Percentiles rank a stretch among this genome's conserved stretches.
These are phyloP conservation scores for Claviceps citrina DNA, from an alignment of 2,329 filamentous ascomycete genomes.

Conservation along the genomic window DNA sequence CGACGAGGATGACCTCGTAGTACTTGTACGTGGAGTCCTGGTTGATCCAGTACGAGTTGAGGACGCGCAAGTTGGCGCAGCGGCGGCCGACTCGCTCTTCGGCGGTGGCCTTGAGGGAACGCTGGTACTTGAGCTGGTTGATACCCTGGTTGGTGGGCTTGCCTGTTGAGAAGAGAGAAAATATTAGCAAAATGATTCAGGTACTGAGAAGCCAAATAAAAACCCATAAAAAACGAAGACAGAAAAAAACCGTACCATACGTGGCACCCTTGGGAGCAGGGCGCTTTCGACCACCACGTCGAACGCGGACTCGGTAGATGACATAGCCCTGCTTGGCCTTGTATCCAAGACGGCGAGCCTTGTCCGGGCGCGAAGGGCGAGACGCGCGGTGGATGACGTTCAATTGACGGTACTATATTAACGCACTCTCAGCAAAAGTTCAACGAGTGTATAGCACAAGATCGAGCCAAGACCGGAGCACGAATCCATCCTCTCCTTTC, in stretches of 20 bases:
- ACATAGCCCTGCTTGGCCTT: slow-evolving; percentile 99
- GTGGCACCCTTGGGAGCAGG: slow-evolving; percentile 96
- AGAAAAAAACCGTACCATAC: slow-evolving; percentile 57
- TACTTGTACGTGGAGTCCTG: slow-evolving; percentile 99
- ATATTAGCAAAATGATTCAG: no score
- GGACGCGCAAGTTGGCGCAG: slow-evolving; percentile 96
- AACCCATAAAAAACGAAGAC: no score
- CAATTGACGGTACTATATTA: slow-evolving; percentile 97
- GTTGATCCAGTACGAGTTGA: slow-evolving; percentile 99
- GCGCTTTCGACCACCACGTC: slow-evolving; percentile 96
- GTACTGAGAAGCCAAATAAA: no score
- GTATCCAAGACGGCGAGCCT: slow-evolving; percentile 99
- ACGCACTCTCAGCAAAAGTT: slow-evolving; percentile 99
- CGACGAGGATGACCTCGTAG: slow-evolving; percentile 99
- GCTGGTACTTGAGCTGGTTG: slow-evolving; percentile 99
- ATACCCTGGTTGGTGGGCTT: slow-evolving; percentile 99
- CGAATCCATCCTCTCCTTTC: background rate
- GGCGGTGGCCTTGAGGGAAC: slow-evolving; percentile 90
- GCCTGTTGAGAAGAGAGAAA: slow-evolving; percentile 39
- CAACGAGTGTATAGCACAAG: slow-evolving; percentile 95
- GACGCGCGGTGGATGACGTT: slow-evolving; percentile 99
- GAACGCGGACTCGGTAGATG: slow-evolving; percentile 97
- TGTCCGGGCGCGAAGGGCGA: slow-evolving; percentile 95
- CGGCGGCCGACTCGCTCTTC: slow-evolving; percentile 99
- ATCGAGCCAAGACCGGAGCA: slow-evolving; percentile 6